Evolutionary conservation across 371 early-diverging fungal genomes (phyloP).

Genomic region (Mortierella sp.): DNA sequence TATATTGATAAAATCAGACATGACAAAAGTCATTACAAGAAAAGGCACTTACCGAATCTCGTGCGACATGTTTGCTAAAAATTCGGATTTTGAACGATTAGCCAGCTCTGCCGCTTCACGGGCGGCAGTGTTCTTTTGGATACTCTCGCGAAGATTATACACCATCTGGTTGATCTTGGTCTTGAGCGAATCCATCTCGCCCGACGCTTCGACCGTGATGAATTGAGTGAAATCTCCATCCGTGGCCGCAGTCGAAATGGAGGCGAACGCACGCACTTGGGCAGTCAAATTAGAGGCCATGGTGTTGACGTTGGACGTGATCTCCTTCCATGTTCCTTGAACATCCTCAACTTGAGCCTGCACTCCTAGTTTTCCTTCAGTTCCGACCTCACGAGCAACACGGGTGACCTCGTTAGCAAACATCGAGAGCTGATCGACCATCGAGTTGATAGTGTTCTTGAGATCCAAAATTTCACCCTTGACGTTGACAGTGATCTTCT

Average conservation of each 20-base stretch:
- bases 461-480: slow-evolving; percentile 67
- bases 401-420: slow-evolving; percentile 66
- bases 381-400: slow-evolving; percentile 65
- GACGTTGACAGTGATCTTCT: slow-evolving; percentile 59
- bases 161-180: slow-evolving; percentile 84
- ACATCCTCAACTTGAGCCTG: slow-evolving; percentile 64
- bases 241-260: slow-evolving; percentile 72
- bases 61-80: slow-evolving; percentile 83
- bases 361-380: slow-evolving; percentile 66
- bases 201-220: slow-evolving; percentile 78
- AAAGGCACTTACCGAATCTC: slow-evolving; percentile 55
- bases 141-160: slow-evolving; percentile 71
- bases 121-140: slow-evolving; percentile 76
- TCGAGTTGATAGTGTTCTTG: slow-evolving; percentile 64
- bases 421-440: slow-evolving; percentile 61
- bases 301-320: slow-evolving; percentile 69
- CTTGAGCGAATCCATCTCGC: slow-evolving; percentile 83
- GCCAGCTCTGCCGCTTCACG: slow-evolving; percentile 82
- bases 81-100: slow-evolving; percentile 79
- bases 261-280: slow-evolving; percentile 73
- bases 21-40: not conserved
- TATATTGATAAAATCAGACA: not conserved
- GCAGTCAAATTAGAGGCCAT: slow-evolving; percentile 70
- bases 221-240: slow-evolving; percentile 74
- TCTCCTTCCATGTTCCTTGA: slow-evolving; percentile 75